Evolutionary conservation across 2,329 filamentous ascomycete genomes (phyloP), one percentile per base, ranked within the genome.

Genomic region (Paecilomyces sp.): DNA sequence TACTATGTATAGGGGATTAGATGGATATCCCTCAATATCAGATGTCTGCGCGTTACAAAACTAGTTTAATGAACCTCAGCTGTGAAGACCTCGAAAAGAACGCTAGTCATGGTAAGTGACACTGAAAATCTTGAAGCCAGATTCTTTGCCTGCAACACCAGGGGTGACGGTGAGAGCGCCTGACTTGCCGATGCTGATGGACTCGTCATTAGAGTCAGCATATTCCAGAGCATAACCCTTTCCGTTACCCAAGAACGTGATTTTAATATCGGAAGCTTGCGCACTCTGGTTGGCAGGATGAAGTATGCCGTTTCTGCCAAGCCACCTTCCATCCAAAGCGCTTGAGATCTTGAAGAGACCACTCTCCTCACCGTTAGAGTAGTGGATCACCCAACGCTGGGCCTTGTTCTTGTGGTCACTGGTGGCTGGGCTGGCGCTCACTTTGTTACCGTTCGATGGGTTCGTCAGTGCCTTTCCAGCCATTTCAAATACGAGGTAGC

Each of bases 341-440:
- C 74, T 78, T 30, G 73, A 76, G 50, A 80, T 69, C 2, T 67
- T 72, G 66, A 79, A 79, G 1, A 71, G 65, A 2, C 67, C 66
- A 31, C 70, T 73, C 41, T 73, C 70, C 50, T 67, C 66, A 13
- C 67, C 68, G 0, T 62, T 33, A 5, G 68, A 68, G 60, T 78
- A 75, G 62, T 83, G 80, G 1, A 81, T 69, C 0, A 83, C 72
- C 79, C 81, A 84, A 34, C 81, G 75, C 64, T 84, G 81, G 1
- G 67, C 61, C 22, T 74, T 73, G 31, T 67, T 65, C 2, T 75
- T 68, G 62, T 84, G 81, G 3, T 67, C 63, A 67, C 36, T 1
- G 68, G 71, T 0, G 73, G 71, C 31, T 61, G 61, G 3, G 65
- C 68, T 22, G 61, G 63, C 54, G 60, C 71, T 56, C 24, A 34